These are phyloP conservation scores for Backusella psychrophila DNA, from an alignment of 192 early-diverging fungal genomes.

Conservation along the genomic window DNA sequence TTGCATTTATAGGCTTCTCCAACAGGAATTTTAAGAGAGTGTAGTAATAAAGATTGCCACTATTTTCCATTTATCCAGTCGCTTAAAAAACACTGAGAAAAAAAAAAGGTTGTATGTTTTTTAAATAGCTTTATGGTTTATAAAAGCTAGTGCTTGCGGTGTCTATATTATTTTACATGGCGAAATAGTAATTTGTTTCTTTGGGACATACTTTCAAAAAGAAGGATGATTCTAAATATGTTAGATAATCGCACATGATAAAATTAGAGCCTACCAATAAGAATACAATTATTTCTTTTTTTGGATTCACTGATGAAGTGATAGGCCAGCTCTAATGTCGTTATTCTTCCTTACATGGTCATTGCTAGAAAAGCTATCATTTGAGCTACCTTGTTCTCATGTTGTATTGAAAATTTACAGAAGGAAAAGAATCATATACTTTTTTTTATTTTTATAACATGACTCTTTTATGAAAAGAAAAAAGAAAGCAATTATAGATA, in stretches of 20 bases:
- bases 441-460: neutral
- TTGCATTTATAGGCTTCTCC: neutral
- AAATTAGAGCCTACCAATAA: neutral
- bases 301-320: neutral
- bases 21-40: neutral
- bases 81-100: neutral
- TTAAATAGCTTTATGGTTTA: neutral
- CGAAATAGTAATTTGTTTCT: neutral
- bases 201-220: neutral
- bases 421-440: neutral
- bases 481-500: neutral
- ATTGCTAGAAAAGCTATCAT: neutral
- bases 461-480: neutral
- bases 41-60: neutral
- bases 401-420: no score
- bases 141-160: neutral
- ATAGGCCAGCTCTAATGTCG: neutral
- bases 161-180: neutral
- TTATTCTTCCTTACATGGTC: neutral
- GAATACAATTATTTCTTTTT: neutral
- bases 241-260: neutral
- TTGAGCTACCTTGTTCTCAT: neutral
- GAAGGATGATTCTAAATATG: neutral
- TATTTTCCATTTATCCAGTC: neutral
- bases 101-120: neutral